These are phyloP conservation scores for Penicillium simplicissimum DNA, from an alignment of 495 filamentous ascomycete genomes.

Conservation along the genomic window DNA sequence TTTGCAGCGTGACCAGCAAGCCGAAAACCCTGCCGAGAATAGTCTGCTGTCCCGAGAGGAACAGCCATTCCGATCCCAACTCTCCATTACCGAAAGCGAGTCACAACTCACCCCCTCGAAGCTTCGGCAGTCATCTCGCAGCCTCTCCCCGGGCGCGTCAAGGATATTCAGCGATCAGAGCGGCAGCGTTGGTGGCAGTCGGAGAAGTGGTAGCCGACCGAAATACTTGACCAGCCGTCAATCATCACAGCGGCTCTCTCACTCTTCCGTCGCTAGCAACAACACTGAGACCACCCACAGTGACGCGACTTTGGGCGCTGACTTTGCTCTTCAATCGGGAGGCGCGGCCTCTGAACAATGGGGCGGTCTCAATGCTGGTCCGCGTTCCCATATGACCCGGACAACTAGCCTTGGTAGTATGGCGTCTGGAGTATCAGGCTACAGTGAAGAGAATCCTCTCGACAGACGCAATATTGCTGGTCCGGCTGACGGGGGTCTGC, in stretches of 20 bases:
- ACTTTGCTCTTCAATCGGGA: constrained; percentile 83
- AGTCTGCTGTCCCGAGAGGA: constrained; percentile 33
- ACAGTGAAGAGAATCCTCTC: constrained; percentile 58
- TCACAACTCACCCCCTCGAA: constrained; percentile 39
- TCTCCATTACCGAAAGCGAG: constrained; percentile 27
- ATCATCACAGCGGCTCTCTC: constrained; percentile 74
- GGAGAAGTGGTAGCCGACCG: constrained; percentile 53
- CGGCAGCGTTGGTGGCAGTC: constrained; percentile 34
- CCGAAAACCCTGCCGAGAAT: constrained; percentile 20
- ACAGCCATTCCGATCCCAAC: constrained; percentile 25
- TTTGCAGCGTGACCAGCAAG: constrained; percentile 32
- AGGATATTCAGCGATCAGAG: constrained; percentile 37
- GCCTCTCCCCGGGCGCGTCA: constrained; percentile 40
- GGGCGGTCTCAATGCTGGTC: constrained; percentile 40
- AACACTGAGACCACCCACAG: constrained; percentile 61
- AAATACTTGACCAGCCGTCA: constrained; percentile 73
- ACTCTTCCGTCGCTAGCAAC: constrained; percentile 68
- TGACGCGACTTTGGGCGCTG: constrained; percentile 73
- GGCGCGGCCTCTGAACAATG: constrained; percentile 69
- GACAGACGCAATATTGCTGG: constrained; percentile 41
- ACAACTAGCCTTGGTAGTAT: constrained; percentile 91
- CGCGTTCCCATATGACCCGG: constrained; percentile 63
- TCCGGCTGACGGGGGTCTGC: constrained; percentile 53
- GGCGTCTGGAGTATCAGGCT: constrained; percentile 84
- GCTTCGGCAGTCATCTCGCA: constrained; percentile 27